Conservation (phyloP, 2,329 filamentous ascomycete genomes). For the Fusarium kyushuense region DNA sequence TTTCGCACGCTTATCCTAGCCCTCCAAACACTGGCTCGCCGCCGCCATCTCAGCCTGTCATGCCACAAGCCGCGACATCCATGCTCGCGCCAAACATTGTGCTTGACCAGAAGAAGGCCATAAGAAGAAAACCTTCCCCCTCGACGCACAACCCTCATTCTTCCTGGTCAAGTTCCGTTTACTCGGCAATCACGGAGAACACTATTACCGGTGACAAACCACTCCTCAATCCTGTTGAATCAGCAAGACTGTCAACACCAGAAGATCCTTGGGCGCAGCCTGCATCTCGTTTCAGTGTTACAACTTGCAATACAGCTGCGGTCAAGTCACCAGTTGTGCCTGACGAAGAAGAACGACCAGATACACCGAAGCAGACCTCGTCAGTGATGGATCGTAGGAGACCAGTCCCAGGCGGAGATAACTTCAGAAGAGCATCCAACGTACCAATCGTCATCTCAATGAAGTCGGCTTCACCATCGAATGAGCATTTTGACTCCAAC, state of each 20-base stretch:
- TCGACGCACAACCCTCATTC: conserved; percentile 47
- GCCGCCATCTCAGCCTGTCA: conserved; percentile 32
- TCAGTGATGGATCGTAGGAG: conserved; percentile 52
- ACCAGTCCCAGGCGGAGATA: conserved; percentile 46
- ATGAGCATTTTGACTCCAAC: conserved; percentile 49
- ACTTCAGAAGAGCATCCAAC: conserved; percentile 34
- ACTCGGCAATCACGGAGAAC: conserved; percentile 50
- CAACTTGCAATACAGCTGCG: conserved; percentile 68
- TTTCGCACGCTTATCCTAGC: conserved; percentile 50
- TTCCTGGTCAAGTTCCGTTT: conserved; percentile 54
- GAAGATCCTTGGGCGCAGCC: conserved; percentile 63
- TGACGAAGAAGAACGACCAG: conserved; percentile 43
- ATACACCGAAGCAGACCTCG: conserved; percentile 35
- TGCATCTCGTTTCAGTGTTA: conserved; percentile 72
- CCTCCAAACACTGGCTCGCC: conserved; percentile 51
- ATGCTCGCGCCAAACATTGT: conserved; percentile 41
- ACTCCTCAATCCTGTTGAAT: conserved; percentile 21
- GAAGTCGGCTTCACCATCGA: conserved; percentile 37
- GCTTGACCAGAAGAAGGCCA: conserved; percentile 53
- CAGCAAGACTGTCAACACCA: conserved; percentile 36
- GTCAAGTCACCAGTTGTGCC: conserved; percentile 47
- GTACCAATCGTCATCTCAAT: conserved; percentile 50
- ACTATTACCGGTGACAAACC: conserved; percentile 30
- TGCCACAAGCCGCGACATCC: conserved; percentile 32
- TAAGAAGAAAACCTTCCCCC: conserved; percentile 61